Evolutionary conservation across 257 asterid genomes (phyloP), one percentile per base, ranked within the genome.

Genomic region (Solanum gandarillasii): DNA sequence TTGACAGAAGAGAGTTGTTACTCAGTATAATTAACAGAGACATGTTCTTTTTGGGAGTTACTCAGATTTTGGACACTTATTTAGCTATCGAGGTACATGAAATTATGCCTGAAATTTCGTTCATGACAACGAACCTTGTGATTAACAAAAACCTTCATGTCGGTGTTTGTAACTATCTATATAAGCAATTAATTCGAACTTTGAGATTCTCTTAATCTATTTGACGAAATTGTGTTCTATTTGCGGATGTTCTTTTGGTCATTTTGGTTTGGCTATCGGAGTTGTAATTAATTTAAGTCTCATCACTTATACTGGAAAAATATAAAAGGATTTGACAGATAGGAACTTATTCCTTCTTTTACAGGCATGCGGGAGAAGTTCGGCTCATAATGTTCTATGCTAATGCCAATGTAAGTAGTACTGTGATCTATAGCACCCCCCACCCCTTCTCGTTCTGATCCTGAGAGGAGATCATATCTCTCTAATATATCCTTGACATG

Each of bases 361-460:
- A 39, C 91, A 97, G 99, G 94, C 89, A 94, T 90, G 98, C 98
- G 5, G 99, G 99, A 76, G 98, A 96, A 92, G 93, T 97, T 83
- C 94, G 97, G 81, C 82, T 97, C 87, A 96, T 97, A 89, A 90
- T 97, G 97, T 98, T 96, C 92, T 94, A 92, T 90, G 87, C 98
- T 36, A 92, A 92, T 86, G 95, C 96, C 90, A 90, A 86, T 82
- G 98, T 93, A 91, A 93, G 95, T 88, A 18, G 18, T 9, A 41
- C 70, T 76, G 9, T 27, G 39, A 43, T 79, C 39, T 27, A 9
- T 21, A 74, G 52, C 79, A 11, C 58, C 32, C 29, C n/a, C 46
- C 81, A 6, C 14, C 46, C 10, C 4, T 11, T 36, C 39, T 23
- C n/a, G 7, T 74, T 36, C 52, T 23, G 83, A 14, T 21, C 83